Evolutionary conservation across 371 early-diverging fungal genomes (phyloP).

Genomic region (Polyrhizophydium stewartii): DNA sequence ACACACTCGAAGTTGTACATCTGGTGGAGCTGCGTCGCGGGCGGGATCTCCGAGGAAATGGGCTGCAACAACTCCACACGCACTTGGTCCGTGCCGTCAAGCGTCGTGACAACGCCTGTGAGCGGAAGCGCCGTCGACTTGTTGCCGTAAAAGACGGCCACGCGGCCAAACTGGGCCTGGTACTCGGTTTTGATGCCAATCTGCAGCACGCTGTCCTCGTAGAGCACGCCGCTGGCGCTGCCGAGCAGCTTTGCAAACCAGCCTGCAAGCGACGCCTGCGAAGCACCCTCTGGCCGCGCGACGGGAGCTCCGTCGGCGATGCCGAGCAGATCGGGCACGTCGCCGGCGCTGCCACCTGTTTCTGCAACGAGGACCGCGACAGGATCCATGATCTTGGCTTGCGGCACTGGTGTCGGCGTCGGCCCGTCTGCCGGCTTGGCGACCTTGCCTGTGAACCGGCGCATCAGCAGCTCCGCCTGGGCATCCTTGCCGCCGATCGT

Average conservation of each 20-base stretch:
- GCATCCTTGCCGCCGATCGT: conserved; percentile 87
- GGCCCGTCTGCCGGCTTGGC: neutral
- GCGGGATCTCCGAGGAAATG: conserved; percentile 47
- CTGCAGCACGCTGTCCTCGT: conserved; percentile 80
- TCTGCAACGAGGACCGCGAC: conserved; percentile 2
- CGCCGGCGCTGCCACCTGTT: neutral
- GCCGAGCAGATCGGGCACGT: conserved; percentile 18
- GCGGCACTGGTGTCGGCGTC: neutral
- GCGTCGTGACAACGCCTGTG: conserved; percentile 31
- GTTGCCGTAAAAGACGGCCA: conserved; percentile 88
- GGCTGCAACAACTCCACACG: conserved; percentile 43
- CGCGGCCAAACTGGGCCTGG: conserved; percentile 74
- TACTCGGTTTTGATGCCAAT: conserved; percentile 87
- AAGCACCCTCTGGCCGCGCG: conserved; percentile 2
- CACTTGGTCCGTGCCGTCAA: conserved; percentile 32
- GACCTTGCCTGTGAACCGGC: neutral
- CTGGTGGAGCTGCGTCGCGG: conserved; percentile 70
- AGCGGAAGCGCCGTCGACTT: conserved; percentile 55
- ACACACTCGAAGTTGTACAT: conserved; percentile 67
- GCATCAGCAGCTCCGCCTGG: conserved; percentile 40
- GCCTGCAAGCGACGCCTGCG: neutral
- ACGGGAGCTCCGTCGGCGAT: conserved; percentile 12
- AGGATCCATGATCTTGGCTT: neutral
- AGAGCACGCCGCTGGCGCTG: conserved; percentile 76
- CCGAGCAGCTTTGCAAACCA: conserved; percentile 12